A percentile compares a stretch with the other conserved stretches of the same genome.
These are phyloP conservation scores for Pseudocercospora ulei DNA, from an alignment of 2,329 filamentous ascomycete genomes.

Conservation along the genomic window DNA sequence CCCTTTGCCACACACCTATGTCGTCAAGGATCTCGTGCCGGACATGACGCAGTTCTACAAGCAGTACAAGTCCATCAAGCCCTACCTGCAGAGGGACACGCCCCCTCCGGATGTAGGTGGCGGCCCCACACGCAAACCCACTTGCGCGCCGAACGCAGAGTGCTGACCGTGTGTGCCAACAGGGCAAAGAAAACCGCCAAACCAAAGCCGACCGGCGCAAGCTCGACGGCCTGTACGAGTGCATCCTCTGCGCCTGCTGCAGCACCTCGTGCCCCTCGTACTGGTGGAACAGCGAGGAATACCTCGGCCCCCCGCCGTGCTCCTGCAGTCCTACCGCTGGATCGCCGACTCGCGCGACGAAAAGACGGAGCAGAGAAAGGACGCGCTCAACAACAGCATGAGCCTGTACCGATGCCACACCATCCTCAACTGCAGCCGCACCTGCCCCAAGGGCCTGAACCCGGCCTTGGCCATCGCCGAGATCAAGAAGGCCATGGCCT, in stretches of 20 bases:
- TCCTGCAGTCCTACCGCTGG: constrained; percentile 97
- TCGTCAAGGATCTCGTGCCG: constrained; percentile 97
- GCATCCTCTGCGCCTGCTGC: constrained; percentile 98
- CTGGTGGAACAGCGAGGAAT: constrained; percentile 99
- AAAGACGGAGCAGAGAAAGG: constrained; percentile 76
- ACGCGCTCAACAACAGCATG: constrained; percentile 95
- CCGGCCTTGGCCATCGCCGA: constrained; percentile 89
- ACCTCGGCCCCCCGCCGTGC: constrained; percentile 89
- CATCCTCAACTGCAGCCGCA: constrained; percentile 95
- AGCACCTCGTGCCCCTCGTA: constrained; percentile 98
- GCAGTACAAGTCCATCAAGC: constrained; percentile 99
- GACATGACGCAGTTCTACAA: constrained; percentile 99
- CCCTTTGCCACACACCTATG: constrained; percentile 94
- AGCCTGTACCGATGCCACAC: constrained; percentile 98
- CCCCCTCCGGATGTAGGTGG: constrained; percentile 67
- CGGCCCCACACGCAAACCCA: neutral
- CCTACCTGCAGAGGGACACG: constrained; percentile 86
- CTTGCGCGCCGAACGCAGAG: neutral
- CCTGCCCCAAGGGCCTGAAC: constrained; percentile 97
- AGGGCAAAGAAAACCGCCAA: constrained; percentile 90
- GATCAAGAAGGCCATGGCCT: constrained; percentile 95
- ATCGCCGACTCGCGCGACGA: constrained; percentile 90
- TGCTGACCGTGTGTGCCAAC: constrained; percentile 23
- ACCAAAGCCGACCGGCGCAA: constrained; percentile 86
- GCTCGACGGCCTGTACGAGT: constrained; percentile 97